A percentile compares a stretch with the other conserved stretches of the same genome.
These are phyloP conservation scores for Setaria viridis DNA, from an alignment of 202 grass and related monocot species.

Conservation along the genomic window DNA sequence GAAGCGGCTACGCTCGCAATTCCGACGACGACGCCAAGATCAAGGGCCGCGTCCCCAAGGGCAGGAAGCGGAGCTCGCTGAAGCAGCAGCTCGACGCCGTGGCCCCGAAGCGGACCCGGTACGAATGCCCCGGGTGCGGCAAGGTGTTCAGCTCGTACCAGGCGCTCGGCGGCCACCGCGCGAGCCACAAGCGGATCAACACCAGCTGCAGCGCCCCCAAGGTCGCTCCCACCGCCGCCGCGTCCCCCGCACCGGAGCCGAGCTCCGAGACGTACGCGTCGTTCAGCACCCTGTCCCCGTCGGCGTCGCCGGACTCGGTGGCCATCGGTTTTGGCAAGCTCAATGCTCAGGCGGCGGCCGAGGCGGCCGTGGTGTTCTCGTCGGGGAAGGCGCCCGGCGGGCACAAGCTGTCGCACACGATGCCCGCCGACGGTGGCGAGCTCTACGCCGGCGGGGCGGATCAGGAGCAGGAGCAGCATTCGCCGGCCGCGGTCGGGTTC, in stretches of 20 bases:
- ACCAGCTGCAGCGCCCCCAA: conserved; percentile 58
- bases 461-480: conserved; percentile 38
- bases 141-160: conserved; percentile 68
- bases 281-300: conserved; percentile 36
- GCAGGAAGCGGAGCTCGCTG: conserved; percentile 36
- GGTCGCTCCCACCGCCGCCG: background rate
- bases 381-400: conserved; percentile 76
- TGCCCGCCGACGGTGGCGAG: conserved; percentile 22
- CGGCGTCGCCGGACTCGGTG: conserved; percentile 49
- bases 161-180: conserved; percentile 76
- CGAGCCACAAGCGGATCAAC: conserved; percentile 77
- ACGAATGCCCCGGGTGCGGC: conserved; percentile 59
- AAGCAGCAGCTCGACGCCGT: conserved; percentile 23
- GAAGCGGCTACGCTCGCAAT: conserved; percentile 30
- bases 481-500: conserved; percentile 29
- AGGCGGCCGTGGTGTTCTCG: conserved; percentile 50
- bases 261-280: conserved; percentile 55
- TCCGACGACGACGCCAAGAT: conserved; percentile 45
- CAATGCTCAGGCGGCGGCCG: background rate
- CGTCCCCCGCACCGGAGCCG: conserved; percentile 33
- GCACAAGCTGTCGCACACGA: conserved; percentile 72
- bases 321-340: conserved; percentile 33
- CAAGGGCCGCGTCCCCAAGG: conserved; percentile 26
- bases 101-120: conserved; percentile 49
- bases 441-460: conserved; percentile 31